Evolutionary conservation across 2,329 filamentous ascomycete genomes (phyloP).

Genomic region (Diplodia corticola): DNA sequence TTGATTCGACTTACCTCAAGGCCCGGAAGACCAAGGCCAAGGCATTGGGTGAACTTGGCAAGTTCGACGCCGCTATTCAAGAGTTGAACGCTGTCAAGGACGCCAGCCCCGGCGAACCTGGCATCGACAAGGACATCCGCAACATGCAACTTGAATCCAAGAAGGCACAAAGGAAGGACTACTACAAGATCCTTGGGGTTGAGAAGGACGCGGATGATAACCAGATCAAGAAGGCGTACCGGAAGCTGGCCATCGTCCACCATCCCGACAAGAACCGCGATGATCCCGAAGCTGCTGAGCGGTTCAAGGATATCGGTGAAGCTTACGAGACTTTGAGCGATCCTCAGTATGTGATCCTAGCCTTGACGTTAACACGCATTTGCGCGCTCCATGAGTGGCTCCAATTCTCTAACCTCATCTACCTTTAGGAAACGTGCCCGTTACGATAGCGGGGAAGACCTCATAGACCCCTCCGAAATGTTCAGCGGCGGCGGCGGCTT

Average conservation of each 20-base stretch:
- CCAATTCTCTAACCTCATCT: not conserved
- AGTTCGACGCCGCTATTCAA: conserved; percentile 87
- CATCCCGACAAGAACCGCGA: conserved; percentile 98
- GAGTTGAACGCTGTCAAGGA: conserved; percentile 88
- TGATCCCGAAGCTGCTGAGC: conserved; percentile 77
- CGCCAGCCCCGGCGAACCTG: conserved; percentile 76
- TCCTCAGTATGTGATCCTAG: conserved; percentile 67
- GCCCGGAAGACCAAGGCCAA: conserved; percentile 93
- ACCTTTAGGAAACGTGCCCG: conserved; percentile 69
- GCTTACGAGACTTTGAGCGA: conserved; percentile 96
- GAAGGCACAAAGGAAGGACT: conserved; percentile 96
- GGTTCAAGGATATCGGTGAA: conserved; percentile 98
- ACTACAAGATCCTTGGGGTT: conserved; percentile 94
- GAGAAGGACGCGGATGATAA: conserved; percentile 80
- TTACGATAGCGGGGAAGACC: conserved; percentile 90
- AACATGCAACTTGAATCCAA: conserved; percentile 93
- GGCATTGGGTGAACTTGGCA: conserved; percentile 77
- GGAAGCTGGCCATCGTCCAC: conserved; percentile 88
- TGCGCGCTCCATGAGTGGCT: not conserved
- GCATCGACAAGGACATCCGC: conserved; percentile 79
- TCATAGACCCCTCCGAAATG: conserved; percentile 85
- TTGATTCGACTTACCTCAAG: conserved; percentile 85
- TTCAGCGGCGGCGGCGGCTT: conserved; percentile 64
- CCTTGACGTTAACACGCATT: not conserved
- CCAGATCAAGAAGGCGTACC: conserved; percentile 95